These are phyloP conservation scores for Nannochloropsis salina DNA, from an alignment of 108 stramenopile genomes.

Conservation along the genomic window DNA sequence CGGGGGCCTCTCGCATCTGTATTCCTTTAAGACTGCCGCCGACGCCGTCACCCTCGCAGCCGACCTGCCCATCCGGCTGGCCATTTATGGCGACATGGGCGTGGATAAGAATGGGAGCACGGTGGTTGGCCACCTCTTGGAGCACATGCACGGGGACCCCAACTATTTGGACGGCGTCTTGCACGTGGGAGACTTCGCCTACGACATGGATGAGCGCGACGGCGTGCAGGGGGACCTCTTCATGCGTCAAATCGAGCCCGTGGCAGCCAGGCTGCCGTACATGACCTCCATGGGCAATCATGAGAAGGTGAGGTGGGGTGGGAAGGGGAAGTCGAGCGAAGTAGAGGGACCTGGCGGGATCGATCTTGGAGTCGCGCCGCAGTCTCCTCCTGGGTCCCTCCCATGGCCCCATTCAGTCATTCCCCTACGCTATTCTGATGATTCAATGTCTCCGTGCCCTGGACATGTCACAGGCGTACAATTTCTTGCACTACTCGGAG, in stretches of 20 bases:
- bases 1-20: slow-evolving; percentile 19
- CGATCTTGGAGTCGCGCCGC: too few relatives aligned
- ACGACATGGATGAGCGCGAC: slow-evolving; percentile 29
- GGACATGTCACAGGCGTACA: slow-evolving; percentile 18
- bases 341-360: background rate
- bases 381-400: too few relatives aligned
- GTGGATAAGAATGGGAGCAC: background rate
- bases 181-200: slow-evolving; percentile 34
- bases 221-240: slow-evolving; percentile 24
- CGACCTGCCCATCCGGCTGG: background rate
- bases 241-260: slow-evolving; percentile 26
- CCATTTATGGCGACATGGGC: slow-evolving; percentile 32
- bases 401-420: too few relatives aligned
- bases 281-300: slow-evolving; percentile 30
- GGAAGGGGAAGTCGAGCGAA: background rate
- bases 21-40: slow-evolving; percentile 18
- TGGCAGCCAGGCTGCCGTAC: slow-evolving; percentile 25
- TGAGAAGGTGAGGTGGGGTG: slow-evolving; percentile 21
- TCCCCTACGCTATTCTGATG: too few relatives aligned
- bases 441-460: too few relatives aligned
- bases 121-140: background rate
- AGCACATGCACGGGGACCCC: background rate
- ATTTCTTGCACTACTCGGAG: slow-evolving; percentile 31
- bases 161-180: slow-evolving; percentile 25
- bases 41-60: background rate